Conservation (phyloP, 2,329 filamentous ascomycete species). For the Scedosporium apiospermum region DNA sequence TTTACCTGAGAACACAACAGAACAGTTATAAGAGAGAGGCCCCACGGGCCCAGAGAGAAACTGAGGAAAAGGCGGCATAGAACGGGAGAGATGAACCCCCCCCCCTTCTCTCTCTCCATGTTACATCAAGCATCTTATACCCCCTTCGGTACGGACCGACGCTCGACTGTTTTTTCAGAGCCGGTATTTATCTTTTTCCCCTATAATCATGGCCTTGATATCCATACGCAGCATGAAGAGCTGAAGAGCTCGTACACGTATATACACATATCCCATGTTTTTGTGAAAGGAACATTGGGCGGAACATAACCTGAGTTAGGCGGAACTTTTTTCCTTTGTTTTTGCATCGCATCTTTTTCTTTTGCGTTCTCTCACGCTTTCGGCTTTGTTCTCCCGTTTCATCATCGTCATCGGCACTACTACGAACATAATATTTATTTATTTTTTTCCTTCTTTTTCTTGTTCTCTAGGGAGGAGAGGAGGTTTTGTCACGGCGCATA, state of each 20-base stretch:
- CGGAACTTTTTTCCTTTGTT: too few species aligned
- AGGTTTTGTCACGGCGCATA: not conserved
- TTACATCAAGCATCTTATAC: not conserved
- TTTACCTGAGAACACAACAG: not conserved
- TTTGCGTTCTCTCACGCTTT: not conserved
- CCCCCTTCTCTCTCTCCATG: not conserved
- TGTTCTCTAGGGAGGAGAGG: not conserved
- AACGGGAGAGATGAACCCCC: not conserved
- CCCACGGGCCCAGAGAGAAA: too few species aligned
- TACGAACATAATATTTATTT: not conserved
- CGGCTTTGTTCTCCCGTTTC: not conserved
- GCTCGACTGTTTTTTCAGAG: not conserved
- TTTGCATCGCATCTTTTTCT: too few species aligned
- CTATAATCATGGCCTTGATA: conserved; percentile 8
- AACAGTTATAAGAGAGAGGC: not conserved
- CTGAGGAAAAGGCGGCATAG: not conserved
- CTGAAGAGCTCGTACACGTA: not conserved
- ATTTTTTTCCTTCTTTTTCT: not conserved
- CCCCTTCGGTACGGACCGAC: not conserved
- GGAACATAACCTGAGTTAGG: too few species aligned
- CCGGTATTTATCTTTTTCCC: conserved; percentile 2
- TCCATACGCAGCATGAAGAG: conserved; percentile 8
- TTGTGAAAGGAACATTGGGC: too few species aligned
- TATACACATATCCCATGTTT: too few species aligned
- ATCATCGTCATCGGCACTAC: not conserved